Conservation (phyloP, 139 green algal species). For the Raphidocelis subcapitata region DNA sequence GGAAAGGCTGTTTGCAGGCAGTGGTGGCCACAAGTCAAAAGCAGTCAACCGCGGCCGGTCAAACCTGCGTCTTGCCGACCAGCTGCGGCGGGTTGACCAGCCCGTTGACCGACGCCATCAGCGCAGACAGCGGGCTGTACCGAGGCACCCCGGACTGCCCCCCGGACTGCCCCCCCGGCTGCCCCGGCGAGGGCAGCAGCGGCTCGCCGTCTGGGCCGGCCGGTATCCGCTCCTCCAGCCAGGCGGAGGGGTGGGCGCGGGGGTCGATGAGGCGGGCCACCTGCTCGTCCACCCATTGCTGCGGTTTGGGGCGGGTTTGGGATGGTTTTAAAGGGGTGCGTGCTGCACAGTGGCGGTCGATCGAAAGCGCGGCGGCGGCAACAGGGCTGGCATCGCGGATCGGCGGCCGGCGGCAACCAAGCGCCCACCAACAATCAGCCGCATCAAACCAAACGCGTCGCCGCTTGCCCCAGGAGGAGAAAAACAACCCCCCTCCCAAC, state of each 20-base stretch:
- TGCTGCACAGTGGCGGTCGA: background rate
- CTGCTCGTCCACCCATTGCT: slow-evolving; percentile 48
- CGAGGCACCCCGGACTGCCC: background rate
- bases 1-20: too few relatives aligned
- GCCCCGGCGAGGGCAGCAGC: background rate
- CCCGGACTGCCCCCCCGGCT: background rate
- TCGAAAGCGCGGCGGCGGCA: too few relatives aligned
- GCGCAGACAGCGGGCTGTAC: slow-evolving; percentile 15
- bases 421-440: background rate
- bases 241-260: background rate
- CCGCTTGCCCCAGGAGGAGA: too few relatives aligned
- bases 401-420: too few relatives aligned
- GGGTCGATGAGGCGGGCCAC: slow-evolving; percentile 38
- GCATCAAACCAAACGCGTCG: background rate
- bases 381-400: too few relatives aligned
- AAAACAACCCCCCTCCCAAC: background rate
- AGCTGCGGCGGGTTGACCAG: slow-evolving; percentile 39
- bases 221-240: slow-evolving; percentile 14
- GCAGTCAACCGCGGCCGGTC: too few relatives aligned
- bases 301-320: background rate
- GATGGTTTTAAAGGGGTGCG: background rate
- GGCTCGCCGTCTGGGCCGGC: background rate
- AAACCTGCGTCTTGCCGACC: slow-evolving; percentile 27
- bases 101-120: slow-evolving; percentile 26
- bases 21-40: too few relatives aligned